These are phyloP conservation scores for Penicillium longicatenatum DNA, from an alignment of 495 filamentous ascomycete genomes.

Conservation along the genomic window DNA sequence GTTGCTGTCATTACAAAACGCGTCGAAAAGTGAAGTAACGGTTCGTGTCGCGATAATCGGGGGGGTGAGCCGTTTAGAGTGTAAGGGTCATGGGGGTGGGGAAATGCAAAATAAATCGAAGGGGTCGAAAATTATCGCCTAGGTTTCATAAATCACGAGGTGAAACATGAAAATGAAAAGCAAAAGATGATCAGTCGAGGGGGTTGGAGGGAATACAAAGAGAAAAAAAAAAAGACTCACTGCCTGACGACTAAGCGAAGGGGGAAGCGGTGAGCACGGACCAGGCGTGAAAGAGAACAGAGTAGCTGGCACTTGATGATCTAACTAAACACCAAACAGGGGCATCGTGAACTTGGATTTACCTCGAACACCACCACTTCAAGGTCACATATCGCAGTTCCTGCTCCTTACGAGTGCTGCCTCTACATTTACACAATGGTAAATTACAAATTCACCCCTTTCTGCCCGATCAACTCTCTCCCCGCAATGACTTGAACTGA, in stretches of 20 bases:
- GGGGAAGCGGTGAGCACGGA: constrained; percentile 36
- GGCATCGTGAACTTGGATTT: constrained; percentile 6
- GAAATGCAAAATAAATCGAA: constrained; percentile 1
- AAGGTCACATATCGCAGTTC: constrained; percentile 4
- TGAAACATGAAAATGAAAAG: neutral
- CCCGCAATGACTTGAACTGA: constrained; percentile 21
- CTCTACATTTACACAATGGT: constrained; percentile 25
- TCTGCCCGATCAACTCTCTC: neutral
- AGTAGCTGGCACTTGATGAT: constrained; percentile 38
- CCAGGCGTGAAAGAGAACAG: constrained; percentile 51
- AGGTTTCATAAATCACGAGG: neutral
- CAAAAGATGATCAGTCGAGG: constrained; percentile 5
- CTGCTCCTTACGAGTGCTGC: constrained; percentile 1
- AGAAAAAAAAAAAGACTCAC: constrained; percentile 13
- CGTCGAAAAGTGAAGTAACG: constrained; percentile 14
- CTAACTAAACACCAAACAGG: constrained; percentile 32
- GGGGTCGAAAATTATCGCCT: neutral
- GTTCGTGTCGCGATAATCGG: constrained; percentile 26
- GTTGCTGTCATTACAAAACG: constrained; percentile 42
- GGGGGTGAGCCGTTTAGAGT: constrained; percentile 14
- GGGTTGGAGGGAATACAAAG: constrained; percentile 20
- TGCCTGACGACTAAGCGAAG: constrained; percentile 42
- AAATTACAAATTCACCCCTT: neutral
- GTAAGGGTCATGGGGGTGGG: neutral
- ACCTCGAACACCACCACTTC: constrained; percentile 1